These are phyloP conservation scores for Forsythia viridissima DNA, from an alignment of 257 asterid species.

Conservation along the genomic window DNA sequence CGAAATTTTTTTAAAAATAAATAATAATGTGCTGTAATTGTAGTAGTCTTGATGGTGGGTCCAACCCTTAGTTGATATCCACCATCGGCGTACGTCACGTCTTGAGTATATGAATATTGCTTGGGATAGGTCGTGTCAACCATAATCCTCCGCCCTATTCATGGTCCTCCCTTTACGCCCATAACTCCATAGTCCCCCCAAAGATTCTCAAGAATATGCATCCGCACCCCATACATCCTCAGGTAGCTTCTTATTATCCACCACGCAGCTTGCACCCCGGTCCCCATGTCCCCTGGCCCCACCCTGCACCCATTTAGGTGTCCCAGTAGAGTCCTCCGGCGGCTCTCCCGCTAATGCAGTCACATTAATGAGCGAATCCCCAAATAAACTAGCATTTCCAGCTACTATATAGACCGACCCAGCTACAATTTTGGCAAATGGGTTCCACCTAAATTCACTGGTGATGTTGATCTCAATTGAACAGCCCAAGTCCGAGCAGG, in stretches of 20 bases:
- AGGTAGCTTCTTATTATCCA: conserved; percentile 68
- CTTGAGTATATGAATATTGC: no score
- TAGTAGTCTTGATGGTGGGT: no score
- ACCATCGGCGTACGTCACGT: no score
- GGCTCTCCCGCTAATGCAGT: conserved; percentile 61
- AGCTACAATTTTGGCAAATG: conserved; percentile 45
- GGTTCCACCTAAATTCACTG: conserved; percentile 49
- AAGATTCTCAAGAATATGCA: conserved; percentile 67
- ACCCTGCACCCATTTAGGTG: conserved; percentile 62
- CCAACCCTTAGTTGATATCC: no score
- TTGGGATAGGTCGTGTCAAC: no score
- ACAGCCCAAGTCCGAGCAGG: conserved; percentile 55
- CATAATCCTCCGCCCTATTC: conserved; percentile 49
- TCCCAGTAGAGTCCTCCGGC: conserved; percentile 46
- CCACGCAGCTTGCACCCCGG: conserved; percentile 83
- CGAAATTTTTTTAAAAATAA: no score
- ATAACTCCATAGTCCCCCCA: conserved; percentile 57
- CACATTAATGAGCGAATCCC: conserved; percentile 55
- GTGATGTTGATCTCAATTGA: conserved; percentile 51
- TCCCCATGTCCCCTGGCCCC: conserved; percentile 89
- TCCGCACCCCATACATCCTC: conserved; percentile 89
- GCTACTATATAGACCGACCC: conserved; percentile 54
- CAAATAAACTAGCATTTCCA: conserved; percentile 52
- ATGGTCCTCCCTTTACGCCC: conserved; percentile 90
- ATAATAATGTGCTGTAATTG: no score